Percentiles rank a stretch among this genome's conserved stretches.
Evolutionary conservation across 2,329 filamentous ascomycete species (phyloP).

Genomic region (Colletotrichum cordylinicola): DNA sequence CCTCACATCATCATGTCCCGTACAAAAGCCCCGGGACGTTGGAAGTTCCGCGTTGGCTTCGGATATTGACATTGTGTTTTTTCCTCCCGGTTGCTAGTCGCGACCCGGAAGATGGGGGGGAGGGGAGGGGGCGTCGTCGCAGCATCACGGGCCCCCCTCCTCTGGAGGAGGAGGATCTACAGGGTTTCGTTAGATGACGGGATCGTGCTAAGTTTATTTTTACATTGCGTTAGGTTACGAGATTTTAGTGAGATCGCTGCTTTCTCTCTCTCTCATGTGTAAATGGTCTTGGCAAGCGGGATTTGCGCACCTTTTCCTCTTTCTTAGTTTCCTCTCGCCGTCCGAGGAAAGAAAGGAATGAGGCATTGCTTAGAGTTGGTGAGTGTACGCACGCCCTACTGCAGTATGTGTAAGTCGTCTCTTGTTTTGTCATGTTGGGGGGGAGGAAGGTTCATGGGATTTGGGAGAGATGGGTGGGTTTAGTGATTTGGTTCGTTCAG

Average conservation of each 20-base stretch:
- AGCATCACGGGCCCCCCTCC: background rate
- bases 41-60: background rate
- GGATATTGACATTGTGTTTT: background rate
- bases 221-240: background rate
- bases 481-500: background rate
- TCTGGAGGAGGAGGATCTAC: background rate
- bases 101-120: background rate
- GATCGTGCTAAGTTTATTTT: background rate
- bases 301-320: background rate
- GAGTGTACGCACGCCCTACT: background rate
- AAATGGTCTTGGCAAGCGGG: background rate
- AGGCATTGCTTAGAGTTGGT: background rate
- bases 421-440: background rate
- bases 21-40: background rate
- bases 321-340: background rate
- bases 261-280: background rate
- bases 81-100: background rate
- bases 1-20: too few relatives aligned
- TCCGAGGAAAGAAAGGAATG: background rate
- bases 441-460: background rate
- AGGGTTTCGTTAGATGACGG: background rate
- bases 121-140: background rate
- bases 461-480: background rate
- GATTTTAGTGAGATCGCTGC: background rate
- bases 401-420: background rate